Conservation (phyloP, 2,329 filamentous ascomycete genomes). For the Lecanicillium sp. region DNA sequence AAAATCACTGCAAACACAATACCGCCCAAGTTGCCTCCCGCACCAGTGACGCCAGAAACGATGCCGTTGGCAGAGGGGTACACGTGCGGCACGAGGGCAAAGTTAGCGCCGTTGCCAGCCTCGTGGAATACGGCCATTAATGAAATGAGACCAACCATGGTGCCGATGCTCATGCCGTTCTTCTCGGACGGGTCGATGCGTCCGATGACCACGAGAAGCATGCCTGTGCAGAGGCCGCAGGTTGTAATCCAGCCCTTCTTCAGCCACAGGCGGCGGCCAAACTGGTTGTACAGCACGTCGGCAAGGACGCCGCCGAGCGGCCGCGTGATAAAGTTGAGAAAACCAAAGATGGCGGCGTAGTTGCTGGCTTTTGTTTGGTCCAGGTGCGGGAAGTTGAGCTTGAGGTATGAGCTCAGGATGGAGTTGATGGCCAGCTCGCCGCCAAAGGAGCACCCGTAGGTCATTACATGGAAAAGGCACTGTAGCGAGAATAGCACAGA, state of each 20-base stretch:
- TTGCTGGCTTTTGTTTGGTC: slow-evolving; percentile 48
- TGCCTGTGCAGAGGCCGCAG: slow-evolving; percentile 55
- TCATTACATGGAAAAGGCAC: slow-evolving; percentile 45
- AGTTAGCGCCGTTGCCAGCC: slow-evolving; percentile 79
- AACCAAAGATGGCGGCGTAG: slow-evolving; percentile 67
- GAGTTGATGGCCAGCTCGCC: slow-evolving; percentile 56
- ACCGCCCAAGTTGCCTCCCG: slow-evolving; percentile 75
- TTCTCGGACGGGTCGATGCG: slow-evolving; percentile 53
- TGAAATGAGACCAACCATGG: slow-evolving; percentile 70
- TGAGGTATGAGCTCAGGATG: slow-evolving; percentile 51
- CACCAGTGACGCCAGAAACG: slow-evolving; percentile 72
- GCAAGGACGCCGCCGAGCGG: slow-evolving; percentile 55
- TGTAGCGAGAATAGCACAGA: slow-evolving; percentile 43
- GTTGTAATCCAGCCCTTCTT: slow-evolving; percentile 38
- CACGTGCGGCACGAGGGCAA: slow-evolving; percentile 79
- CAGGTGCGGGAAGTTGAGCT: slow-evolving; percentile 50
- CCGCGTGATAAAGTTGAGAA: slow-evolving; percentile 62
- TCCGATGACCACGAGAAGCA: slow-evolving; percentile 54
- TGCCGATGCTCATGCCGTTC: slow-evolving; percentile 27
- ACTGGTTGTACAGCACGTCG: slow-evolving; percentile 39
- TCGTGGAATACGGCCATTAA: slow-evolving; percentile 77
- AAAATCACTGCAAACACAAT: slow-evolving; percentile 74
- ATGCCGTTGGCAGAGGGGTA: slow-evolving; percentile 74
- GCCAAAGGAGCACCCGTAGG: slow-evolving; percentile 59
- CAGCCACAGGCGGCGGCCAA: slow-evolving; percentile 24